phyloP scores from a whole-genome alignment of 2,329 filamentous ascomycete species.

The Fusarium anthophilum region DNA sequence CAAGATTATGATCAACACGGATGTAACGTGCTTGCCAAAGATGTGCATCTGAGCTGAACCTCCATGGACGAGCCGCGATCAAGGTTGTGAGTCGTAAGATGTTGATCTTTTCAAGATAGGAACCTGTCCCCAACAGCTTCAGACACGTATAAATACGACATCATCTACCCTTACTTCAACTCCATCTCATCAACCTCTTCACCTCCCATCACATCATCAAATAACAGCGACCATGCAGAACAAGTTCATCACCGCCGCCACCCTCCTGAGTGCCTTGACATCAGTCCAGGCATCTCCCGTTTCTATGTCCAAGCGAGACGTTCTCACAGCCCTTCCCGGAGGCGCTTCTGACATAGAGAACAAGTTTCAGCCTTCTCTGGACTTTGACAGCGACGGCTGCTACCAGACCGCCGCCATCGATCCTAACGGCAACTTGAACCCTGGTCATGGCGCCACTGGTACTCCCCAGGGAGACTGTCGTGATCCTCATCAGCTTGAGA shows the following conservation, averaged over 20 bases:
- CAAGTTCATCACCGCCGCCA: conserved; percentile 20
- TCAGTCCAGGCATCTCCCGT: conserved; percentile 29
- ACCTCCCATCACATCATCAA: background rate
- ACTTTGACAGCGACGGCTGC: conserved; percentile 54
- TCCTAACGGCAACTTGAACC: conserved; percentile 46
- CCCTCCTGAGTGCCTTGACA: conserved; percentile 29
- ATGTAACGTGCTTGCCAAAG: background rate
- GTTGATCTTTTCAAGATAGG: background rate
- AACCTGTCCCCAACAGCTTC: background rate
- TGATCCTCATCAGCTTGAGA: conserved; percentile 43
- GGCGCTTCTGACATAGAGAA: conserved; percentile 47
- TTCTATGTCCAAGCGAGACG: conserved; percentile 32
- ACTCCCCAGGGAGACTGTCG: conserved; percentile 45
- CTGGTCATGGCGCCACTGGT: conserved; percentile 40
- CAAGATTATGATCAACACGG: conserved; percentile 3
- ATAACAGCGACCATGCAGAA: conserved; percentile 21
- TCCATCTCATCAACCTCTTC: background rate
- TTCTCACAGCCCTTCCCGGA: conserved; percentile 45
- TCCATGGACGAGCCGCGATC: background rate
- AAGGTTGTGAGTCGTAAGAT: background rate
- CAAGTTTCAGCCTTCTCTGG: conserved; percentile 50
- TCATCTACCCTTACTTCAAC: background rate
- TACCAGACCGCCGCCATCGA: conserved; percentile 59
- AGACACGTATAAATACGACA: background rate
- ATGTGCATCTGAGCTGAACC: background rate